These are phyloP conservation scores for Rickenella mellea DNA, from an alignment of 768 basidiomycete species.

Conservation along the genomic window DNA sequence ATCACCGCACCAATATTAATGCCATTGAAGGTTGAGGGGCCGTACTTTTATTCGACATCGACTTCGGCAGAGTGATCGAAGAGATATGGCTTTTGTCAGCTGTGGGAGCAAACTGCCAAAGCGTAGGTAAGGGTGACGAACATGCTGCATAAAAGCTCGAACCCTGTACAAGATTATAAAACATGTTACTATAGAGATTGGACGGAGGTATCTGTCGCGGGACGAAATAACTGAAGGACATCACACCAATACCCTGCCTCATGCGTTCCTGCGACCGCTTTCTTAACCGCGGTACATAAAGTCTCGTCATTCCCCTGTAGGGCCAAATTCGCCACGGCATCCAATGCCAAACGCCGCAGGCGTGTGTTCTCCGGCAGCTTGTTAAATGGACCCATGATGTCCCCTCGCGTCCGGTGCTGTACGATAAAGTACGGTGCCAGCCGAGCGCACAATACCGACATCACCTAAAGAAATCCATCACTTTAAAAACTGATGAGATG, in stretches of 20 bases:
- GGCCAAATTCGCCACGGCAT: slow-evolving; percentile 37
- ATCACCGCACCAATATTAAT: no score
- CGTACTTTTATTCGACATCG: no score
- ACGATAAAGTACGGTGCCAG: slow-evolving; percentile 77
- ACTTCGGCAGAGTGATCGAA: no score
- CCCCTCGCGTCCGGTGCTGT: slow-evolving; percentile 64
- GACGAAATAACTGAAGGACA: no score
- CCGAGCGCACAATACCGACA: slow-evolving; percentile 42
- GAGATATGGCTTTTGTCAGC: no score
- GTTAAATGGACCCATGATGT: slow-evolving; percentile 66
- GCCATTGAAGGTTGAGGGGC: no score
- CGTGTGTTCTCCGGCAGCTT: slow-evolving; percentile 41
- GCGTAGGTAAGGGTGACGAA: no score
- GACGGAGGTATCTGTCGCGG: no score
- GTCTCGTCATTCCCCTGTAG: slow-evolving; percentile 13
- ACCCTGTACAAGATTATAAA: no score
- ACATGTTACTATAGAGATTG: no score
- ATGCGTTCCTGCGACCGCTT: slow-evolving; percentile 17
- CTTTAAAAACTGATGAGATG: slow-evolving; percentile 6
- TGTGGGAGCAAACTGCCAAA: no score
- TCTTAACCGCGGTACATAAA: slow-evolving; percentile 12
- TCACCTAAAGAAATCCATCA: slow-evolving; percentile 26
- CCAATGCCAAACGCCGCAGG: slow-evolving; percentile 51
- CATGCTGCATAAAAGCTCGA: no score
- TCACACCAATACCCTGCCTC: slow-evolving; percentile 13